A percentile compares a stretch with the other conserved stretches of the same genome.
phyloP scores from a whole-genome alignment of 352 stramenopile species.

The Globisporangium apiculatum region DNA sequence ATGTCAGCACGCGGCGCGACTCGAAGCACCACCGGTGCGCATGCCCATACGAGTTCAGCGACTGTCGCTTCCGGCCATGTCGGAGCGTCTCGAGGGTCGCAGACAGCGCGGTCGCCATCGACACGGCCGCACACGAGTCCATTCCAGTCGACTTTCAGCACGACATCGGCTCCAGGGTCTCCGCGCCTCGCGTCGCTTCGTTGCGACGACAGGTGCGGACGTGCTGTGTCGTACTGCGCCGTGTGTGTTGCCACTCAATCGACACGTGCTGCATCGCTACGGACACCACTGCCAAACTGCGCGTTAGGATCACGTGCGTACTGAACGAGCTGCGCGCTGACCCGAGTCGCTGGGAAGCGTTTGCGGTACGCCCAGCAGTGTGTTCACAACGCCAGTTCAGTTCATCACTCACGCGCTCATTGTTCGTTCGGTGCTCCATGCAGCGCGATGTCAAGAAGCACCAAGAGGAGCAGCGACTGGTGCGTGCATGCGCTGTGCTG shows the following conservation, averaged over 20 bases:
- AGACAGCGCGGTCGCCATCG: slow-evolving; percentile 1
- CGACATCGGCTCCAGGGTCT: slow-evolving; percentile 7
- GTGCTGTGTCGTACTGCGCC: no score
- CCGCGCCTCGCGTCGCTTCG: slow-evolving; percentile 15
- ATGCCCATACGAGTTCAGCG: background rate
- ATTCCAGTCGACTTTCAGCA: slow-evolving; percentile 2
- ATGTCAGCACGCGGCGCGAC: background rate
- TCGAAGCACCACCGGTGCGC: background rate
- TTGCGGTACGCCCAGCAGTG: slow-evolving; percentile 23
- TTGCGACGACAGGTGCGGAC: slow-evolving; percentile 21
- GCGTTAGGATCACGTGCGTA: slow-evolving; percentile 40
- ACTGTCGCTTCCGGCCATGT: no score
- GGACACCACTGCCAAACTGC: background rate
- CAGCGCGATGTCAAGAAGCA: slow-evolving; percentile 16
- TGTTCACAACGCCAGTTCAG: background rate
- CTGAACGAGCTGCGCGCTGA: slow-evolving; percentile 55
- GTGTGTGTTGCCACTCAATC: background rate
- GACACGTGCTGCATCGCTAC: background rate
- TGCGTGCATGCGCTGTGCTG: background rate
- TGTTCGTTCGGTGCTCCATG: slow-evolving; percentile 1
- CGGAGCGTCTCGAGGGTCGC: background rate
- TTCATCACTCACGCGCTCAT: background rate
- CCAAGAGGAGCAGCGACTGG: slow-evolving; percentile 12
- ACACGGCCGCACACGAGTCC: slow-evolving; percentile 16
- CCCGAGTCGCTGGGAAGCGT: slow-evolving; percentile 40